Percentiles rank a stretch among this genome's conserved stretches.
These are phyloP conservation scores for Cerrena zonata DNA, from an alignment of 1,284 basidiomycete species.

Conservation along the genomic window DNA sequence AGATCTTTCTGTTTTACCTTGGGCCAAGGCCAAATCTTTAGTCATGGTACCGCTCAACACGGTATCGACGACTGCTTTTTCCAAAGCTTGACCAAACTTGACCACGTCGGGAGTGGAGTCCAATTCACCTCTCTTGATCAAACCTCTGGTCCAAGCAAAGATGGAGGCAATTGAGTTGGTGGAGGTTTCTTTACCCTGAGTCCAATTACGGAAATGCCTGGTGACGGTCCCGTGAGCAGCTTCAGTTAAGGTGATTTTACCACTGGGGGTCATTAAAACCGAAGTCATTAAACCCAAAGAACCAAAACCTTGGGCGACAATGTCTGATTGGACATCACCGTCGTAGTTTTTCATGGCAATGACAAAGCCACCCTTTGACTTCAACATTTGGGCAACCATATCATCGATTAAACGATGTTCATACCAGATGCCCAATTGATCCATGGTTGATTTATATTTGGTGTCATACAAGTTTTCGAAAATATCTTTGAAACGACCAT, in stretches of 20 bases:
- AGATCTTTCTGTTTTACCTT: too few relatives aligned
- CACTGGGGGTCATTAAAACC: conserved; percentile 94
- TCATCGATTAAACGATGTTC: conserved; percentile 92
- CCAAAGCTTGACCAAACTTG: conserved; percentile 77
- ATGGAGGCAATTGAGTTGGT: conserved; percentile 98
- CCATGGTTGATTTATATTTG: conserved; percentile 79
- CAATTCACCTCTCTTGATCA: conserved; percentile 89
- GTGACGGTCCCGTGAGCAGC: conserved; percentile 92
- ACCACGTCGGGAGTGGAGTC: conserved; percentile 78
- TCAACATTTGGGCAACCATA: conserved; percentile 97
- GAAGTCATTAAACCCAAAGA: conserved; percentile 96
- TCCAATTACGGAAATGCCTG: conserved; percentile 93
- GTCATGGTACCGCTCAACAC: conserved; percentile 90
- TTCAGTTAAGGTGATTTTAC: conserved; percentile 85
- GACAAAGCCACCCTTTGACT: conserved; percentile 92
- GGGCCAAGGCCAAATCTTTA: conserved; percentile 92
- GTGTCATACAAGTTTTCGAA: conserved; percentile 93
- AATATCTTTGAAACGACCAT: conserved; percentile 97
- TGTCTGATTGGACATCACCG: conserved; percentile 88
- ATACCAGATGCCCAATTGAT: conserved; percentile 85
- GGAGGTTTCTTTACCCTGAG: conserved; percentile 91
- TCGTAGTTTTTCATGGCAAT: conserved; percentile 99
- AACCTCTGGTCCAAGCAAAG: conserved; percentile 96
- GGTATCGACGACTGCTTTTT: conserved; percentile 88
- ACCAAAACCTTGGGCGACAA: conserved; percentile 92